Base-by-base conservation (phyloP, 2,329 filamentous ascomycete genomes). In the Nemania bipapillata region DNA sequence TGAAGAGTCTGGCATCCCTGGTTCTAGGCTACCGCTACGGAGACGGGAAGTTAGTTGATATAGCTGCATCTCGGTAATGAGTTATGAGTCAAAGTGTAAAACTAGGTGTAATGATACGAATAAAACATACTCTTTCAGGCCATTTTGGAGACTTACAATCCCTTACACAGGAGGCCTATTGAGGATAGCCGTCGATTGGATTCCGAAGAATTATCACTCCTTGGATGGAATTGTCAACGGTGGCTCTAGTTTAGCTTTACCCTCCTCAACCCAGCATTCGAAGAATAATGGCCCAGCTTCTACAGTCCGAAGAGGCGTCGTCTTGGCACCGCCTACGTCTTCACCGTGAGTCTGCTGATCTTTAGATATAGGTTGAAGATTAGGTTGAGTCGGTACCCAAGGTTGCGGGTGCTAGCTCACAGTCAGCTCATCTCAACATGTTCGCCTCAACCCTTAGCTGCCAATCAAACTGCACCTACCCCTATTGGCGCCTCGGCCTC, bases 251-350 rank as follows among this genome's bases (percentile, higher is more conserved):
- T 86, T 75, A 75, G 83, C 50, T 76, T 85, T 74, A 80, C 86
- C 72, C 83, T 90, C 80, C 79, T 92, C 82, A 72, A 91, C 78
- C 89, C 90, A 83, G 82, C 90, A 84, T 83, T 91, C 89, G 77
- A 91, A 83, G 80, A 90, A 83, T 63, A 92, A 74, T 70, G 89
- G 83, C 53, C 89, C 84, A 58, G 89, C 83, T 66, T 83, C 83
- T 0, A 89, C 84, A 4, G 86, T 81, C 37, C 87, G 84, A 40
- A 89, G 77, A 11, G 87, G 82, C 1, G 78, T 84, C 1, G 84
- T 86, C 54, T 77, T 82, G 2, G 77, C 77, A 4, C 81, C 82
- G 5, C 79, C 79, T 1, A 83, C 56, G 59, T 80, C 80, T 37
- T 72, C 58, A 11, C 79, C 80, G 4, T 77, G 74, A 4, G 73